Evolutionary conservation across 768 basidiomycete genomes (phyloP), one percentile per base, ranked within the genome.

Genomic region (Candolleomyces efflorescens): DNA sequence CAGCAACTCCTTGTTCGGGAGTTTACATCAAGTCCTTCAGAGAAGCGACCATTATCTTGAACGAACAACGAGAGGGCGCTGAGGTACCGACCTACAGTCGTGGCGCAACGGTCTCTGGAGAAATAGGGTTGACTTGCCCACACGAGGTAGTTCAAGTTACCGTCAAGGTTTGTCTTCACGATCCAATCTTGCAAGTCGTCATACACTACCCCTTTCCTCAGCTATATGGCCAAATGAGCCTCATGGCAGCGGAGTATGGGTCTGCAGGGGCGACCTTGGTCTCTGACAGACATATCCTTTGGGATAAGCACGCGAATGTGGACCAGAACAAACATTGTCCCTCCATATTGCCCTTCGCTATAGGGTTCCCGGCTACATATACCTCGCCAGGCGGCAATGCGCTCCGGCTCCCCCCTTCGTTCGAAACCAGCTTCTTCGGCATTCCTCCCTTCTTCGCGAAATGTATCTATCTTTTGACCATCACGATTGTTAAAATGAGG

Each of bases 381-480:
- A 56, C 63, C 44, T 61, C 65, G 27, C 32, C 26, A 18, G 68
- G 71, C 1, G 71, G 66, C 7, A 68, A 64, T 45, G 52, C 59
- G 20, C 71, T 65, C 56, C 66, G 68, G 17, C 60, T 76, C 20
- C 77, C 76, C 7, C 77, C 77, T 4, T 71, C 77, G 1, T 77
- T 74, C 59, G 73, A 76, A 54, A 67, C 69, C 18, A 66, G 65
- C 0, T 74, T 71, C 54, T 64, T 70, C 10, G 70, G 66, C 20
- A 62, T 71, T 5, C 70, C 73, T 20, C 65, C 69, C 2, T 43
- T 75, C 49, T 70, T 74, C 52, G 71, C 68, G 27, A 70, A 67
- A 60, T 73, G 70, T 58, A 58, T 56, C n/a, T 77, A 75, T 59
- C 66, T 63, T n/a, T 63, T 73, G 24, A 69, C 62, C 17, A 55